Conservation (phyloP, 1,284 basidiomycete genomes). For the Athelia psychrophila region DNA sequence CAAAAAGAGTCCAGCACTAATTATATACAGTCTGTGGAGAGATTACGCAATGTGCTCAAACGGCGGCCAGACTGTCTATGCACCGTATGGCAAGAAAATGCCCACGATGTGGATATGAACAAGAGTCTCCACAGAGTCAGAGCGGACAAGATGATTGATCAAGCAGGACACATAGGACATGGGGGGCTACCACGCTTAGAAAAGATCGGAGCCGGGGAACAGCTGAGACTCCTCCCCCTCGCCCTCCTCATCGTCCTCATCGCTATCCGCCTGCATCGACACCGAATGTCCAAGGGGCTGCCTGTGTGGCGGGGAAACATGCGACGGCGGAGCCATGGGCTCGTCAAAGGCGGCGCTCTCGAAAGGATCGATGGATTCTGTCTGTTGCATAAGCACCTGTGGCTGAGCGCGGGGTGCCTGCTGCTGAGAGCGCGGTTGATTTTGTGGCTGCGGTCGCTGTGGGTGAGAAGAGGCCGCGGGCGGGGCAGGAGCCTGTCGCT, state of each 20-base stretch:
- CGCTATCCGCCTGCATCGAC: constrained; percentile 25
- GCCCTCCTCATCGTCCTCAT: constrained; percentile 27
- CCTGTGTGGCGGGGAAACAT: constrained; percentile 21
- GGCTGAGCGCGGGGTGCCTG: constrained; percentile 4
- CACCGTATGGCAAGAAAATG: no score
- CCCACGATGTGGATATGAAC: no score
- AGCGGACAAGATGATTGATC: background rate
- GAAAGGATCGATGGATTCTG: background rate
- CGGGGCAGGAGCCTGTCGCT: background rate
- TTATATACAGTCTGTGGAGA: no score
- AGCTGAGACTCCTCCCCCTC: constrained; percentile 38
- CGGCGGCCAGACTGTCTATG: no score
- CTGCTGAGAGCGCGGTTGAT: constrained; percentile 7
- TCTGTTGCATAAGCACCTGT: background rate
- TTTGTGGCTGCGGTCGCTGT: constrained; percentile 7
- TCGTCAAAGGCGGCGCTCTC: background rate
- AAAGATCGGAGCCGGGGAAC: constrained; percentile 56
- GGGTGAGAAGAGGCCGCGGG: constrained; percentile 7
- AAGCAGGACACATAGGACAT: background rate
- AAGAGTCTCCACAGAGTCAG: no score
- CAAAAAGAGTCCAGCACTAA: no score
- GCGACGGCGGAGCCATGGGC: constrained; percentile 13
- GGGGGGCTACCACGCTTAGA: constrained; percentile 26
- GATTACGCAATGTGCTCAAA: no score
- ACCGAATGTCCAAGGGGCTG: background rate